A percentile compares a stretch with the other conserved stretches of the same genome.
Evolutionary conservation across 805 yeast species (phyloP).

Genomic region (Zygoascus bituminiphila): DNA sequence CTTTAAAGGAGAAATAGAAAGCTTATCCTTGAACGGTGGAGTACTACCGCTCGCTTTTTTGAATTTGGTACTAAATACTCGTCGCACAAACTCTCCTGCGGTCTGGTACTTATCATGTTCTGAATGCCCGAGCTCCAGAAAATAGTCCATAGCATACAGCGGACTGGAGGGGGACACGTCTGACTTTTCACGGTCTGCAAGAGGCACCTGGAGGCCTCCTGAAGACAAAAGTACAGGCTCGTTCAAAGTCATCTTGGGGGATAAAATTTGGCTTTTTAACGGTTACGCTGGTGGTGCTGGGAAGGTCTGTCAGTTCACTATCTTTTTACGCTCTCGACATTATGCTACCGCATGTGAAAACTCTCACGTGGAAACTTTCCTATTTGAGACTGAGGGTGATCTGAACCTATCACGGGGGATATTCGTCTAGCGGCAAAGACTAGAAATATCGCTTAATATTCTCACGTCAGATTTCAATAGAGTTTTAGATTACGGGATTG

Average conservation of each 20-base stretch:
- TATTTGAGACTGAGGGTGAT: no score
- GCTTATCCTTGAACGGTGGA: conserved; percentile 3
- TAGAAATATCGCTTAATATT: no score
- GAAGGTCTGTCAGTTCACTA: no score
- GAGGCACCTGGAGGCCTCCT: background rate
- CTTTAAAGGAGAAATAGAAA: conserved; percentile 22
- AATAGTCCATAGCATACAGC: conserved; percentile 13
- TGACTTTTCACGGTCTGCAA: background rate
- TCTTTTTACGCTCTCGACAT: no score
- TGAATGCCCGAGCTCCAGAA: conserved; percentile 7
- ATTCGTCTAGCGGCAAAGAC: no score
- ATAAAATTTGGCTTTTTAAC: background rate
- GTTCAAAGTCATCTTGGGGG: background rate
- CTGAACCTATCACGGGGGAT: no score
- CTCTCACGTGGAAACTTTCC: background rate
- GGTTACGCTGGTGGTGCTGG: no score
- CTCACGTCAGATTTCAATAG: no score
- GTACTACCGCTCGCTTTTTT: background rate
- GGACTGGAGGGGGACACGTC: conserved; percentile 3
- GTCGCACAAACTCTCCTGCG: conserved; percentile 12
- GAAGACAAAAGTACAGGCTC: background rate
- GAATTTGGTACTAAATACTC: conserved; percentile 5
- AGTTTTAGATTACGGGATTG: no score
- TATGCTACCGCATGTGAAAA: background rate
- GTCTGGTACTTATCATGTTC: conserved; percentile 8